phyloP scores from a whole-genome alignment of 2,329 filamentous ascomycete species.

The Hymenoscyphus occultus region DNA sequence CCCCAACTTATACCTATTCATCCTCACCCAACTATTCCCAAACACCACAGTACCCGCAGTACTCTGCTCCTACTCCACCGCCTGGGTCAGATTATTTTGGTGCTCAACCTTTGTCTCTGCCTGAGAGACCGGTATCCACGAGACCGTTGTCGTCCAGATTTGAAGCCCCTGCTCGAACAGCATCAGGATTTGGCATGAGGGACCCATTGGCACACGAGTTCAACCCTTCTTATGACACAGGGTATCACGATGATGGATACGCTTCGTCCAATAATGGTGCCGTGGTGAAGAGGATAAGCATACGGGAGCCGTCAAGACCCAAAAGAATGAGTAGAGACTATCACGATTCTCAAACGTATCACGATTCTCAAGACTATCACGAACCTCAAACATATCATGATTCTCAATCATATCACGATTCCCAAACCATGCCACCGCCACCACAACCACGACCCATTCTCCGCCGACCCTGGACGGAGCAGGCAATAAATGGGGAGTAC shows the following conservation, averaged over 20 bases:
- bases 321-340: conserved; percentile 14
- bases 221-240: conserved; percentile 15
- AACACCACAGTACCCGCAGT: conserved; percentile 17
- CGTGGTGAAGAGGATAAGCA: conserved; percentile 22
- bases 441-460: conserved; percentile 25
- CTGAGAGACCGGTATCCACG: conserved; percentile 20
- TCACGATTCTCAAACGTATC: conserved; percentile 8
- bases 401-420: conserved; percentile 23
- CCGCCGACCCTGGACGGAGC: conserved; percentile 19
- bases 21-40: conserved; percentile 23
- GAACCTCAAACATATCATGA: conserved; percentile 21
- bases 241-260: conserved; percentile 30
- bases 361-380: background rate
- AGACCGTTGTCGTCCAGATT: conserved; percentile 29
- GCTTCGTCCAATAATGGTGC: conserved; percentile 25
- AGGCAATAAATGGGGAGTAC: conserved; percentile 7
- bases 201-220: conserved; percentile 13
- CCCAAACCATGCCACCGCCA: conserved; percentile 32
- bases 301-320: conserved; percentile 19
- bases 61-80: conserved; percentile 16
- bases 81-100: conserved; percentile 16
- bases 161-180: conserved; percentile 22
- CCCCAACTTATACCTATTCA: conserved; percentile 13
- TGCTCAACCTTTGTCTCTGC: conserved; percentile 13
- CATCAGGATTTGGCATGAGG: conserved; percentile 25